Base-by-base conservation (phyloP, 164 flowering plant species). In the Tetracentron sinense region DNA sequence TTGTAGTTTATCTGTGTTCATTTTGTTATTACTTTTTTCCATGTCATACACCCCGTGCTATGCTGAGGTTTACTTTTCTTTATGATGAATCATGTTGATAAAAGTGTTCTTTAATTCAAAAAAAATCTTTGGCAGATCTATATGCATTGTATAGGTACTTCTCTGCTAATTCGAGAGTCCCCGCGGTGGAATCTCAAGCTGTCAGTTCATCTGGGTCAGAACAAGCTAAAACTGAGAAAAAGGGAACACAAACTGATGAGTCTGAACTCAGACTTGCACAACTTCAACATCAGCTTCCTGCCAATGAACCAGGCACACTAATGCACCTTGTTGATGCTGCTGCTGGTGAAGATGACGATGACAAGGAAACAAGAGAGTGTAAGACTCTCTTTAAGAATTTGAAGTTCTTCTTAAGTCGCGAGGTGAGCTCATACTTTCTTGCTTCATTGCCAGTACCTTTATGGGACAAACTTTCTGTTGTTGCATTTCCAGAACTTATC, bases 211-310 rank as follows among this genome's bases (percentile, higher is more conserved):
- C 84, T 35, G 76, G 53, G 31, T 57, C 78, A 70, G 79, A 70
- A 29, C 64, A 77, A 65, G 62, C 26, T 29, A 80, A 77, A 52
- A 58, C 17, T 29, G 59, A 61, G 54, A 58, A 66, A 26, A 44
- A 23, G n/a, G 80, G n/a, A 3, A 44, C 65, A 12, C 53, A 76
- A 49, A 29, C 31, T 27, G 79, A 85, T 20, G 92, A 87, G 62
- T 82, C 97, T 75, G 95, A 90, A 42, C 66, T 89, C 38, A 75
- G 92, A 61, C 87, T 89, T 60, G 89, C 96, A 20, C 97, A 89
- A 75, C 96, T 86, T 75, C 97, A 91, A 60, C 87, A 88, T 71
- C 97, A 91, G 71, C 93, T 94, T 68, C 90, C 96, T 70, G 64
- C 82, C 17, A 88, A 82, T 78, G 92, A 88, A 70, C 88, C 92